Base-by-base conservation (phyloP, 805 yeast genomes). In the Saccharomycopsis sp. region DNA sequence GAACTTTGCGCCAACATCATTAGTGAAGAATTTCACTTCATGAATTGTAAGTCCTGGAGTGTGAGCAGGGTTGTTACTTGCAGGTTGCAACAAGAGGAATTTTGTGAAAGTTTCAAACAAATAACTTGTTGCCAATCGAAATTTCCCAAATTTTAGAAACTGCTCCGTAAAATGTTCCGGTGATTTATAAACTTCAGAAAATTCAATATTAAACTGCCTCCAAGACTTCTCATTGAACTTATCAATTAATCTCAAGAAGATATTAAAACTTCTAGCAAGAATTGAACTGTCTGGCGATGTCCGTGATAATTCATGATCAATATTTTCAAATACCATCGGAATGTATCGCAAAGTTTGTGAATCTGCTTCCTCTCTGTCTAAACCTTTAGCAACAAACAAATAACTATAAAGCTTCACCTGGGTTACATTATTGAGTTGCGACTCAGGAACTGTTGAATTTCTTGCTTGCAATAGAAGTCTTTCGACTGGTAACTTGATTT, bases 391-490 rank as follows among this genome's bases (percentile, higher is more conserved):
- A 0, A 81, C 67, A 51, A 85, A 81, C 33, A 85, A 56, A 45
- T 86, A 64, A 17, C 82, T 72, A 59, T 81, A 83, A 6, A 80
- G 59, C 46, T 77, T 69, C 1, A 81, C 85, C 13, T 70, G 62
- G 0, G 74, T 59, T 5, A 74, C 57, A 51, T 76, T 79, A 3
- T 63, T 56, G 16, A 60, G 66, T 1, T 48, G 41, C 0, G 74
- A 60, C 6, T 43, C 33, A 3, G 27, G 9, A 23, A 71, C 55
- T n/a, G 66, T 66, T 0, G 88, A 86, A 2, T 47, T 44, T 51
- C 75, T 71, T 4, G 78, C 84, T 58, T 87, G 96, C 1, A 66
- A 63, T 21, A 88, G 48, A 32, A 89, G 66, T 36, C 79, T 72
- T 16, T 64, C 65, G 0, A 79, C 70, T 0, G 97, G 97, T 19